Evolutionary conservation across 2,329 filamentous ascomycete species (phyloP), one percentile per base, ranked within the genome.

Genomic region (Pezicula neosporulosa): DNA sequence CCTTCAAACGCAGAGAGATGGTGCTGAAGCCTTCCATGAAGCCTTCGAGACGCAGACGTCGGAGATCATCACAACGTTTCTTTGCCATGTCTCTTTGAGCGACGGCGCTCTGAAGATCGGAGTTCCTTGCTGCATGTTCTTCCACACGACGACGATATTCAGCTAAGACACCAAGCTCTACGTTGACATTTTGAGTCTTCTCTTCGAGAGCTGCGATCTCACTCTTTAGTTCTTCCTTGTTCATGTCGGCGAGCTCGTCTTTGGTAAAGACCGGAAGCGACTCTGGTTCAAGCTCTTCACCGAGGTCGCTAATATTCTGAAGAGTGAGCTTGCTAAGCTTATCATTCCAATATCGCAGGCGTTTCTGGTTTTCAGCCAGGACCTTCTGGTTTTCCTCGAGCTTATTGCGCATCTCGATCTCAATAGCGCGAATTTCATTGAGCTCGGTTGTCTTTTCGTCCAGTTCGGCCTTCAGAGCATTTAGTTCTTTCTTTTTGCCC

Each of bases 351-450:
- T 96, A 90, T 36, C 78, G 80, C 38, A 89, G 79, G 53, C 89
- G 85, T 70, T 89, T 92, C 68, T 95, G 85, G 69, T 95, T 96
- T 65, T 97, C 93, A 0, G 74, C 71, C 13, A 97, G 79, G 9
- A 86, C 82, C 72, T 99, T 99, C 59, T 96, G 89, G 68, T 93
- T 94, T 66, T 97, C 93, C 65, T 97, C 94, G 1, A 99, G 85
- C 73, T 96, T 96, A 72, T 97, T 97, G 56, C 89, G 88, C 91
- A 97, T 97, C 70, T 99, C 94, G 55, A 99, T 97, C 69, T 99
- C 94, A 3, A 87, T 77, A 0, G 90, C 92, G 9, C 93, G 83
- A 0, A 88, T 96, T 64, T 90, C 87, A 65, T 97, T 97, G 51
- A 97, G 78, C 66, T 95, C 90, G 0, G 85, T 74, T 2, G 83